Base-by-base conservation (phyloP, 371 early-diverging fungal genomes). In the Rhizopus sp. region DNA sequence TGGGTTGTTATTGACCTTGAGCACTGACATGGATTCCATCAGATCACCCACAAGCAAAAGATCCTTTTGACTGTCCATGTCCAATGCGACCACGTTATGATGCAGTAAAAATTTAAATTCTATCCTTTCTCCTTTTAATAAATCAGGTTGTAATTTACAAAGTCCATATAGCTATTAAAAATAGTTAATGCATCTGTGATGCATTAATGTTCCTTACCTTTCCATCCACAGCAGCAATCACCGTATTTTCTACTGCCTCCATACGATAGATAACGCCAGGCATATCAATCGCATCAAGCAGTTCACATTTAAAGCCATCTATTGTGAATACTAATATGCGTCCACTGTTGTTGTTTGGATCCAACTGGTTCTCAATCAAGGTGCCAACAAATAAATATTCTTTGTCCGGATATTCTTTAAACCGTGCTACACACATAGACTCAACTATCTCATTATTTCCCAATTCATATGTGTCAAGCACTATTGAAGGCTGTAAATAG, bases 31-130 rank as follows among this genome's bases (percentile, higher is more conserved):
- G 0, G 93, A 93, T 39, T 86, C 82, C 80, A 95, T 86, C 57
- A 96, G 45, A 68, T 97, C 98, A n/a, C 93, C 96, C 3, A 94
- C 91, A 0, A 90, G 66, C 31, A 96, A 63, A 35, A 79, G 77
- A 57, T 93, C 87, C 12, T 89, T 93, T 8, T 66, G 68, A 0
- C 78, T 76, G 10, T 89, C 83, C 44, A 93, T 47, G 5, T 70
- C 66, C 9, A 91, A 57, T 1, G 83, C 74, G 9, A 85, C 34
- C 3, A 86, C 78, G 59, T 90, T 86, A 10, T 87, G 85, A 50
- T 78, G 79, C 16, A 73, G 4, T 55, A 75, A 64, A 15, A 65
- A 48, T 53, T 68, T 57, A 56, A 75, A 63, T 5, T 48, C 29
- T 13, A 73, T 40, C 32, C 62, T 47, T 37, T 65, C 55, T 8